Percentiles rank a stretch among this genome's conserved stretches.
phyloP scores from a whole-genome alignment of 176 grass and related monocot genomes.

The Typha latifolia region DNA sequence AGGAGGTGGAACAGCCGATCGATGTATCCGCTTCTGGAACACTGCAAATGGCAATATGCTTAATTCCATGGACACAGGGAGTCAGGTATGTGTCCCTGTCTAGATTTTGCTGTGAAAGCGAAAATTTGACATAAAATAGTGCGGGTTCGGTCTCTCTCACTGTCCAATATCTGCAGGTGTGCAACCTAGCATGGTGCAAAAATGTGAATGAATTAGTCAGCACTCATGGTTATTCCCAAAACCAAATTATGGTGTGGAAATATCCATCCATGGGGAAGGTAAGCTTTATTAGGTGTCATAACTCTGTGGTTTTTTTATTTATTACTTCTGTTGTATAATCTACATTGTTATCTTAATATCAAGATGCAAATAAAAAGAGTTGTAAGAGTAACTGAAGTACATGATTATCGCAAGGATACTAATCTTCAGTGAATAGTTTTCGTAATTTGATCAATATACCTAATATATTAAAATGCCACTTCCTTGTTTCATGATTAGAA shows the following conservation, averaged over 20 bases:
- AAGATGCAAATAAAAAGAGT: too few species aligned
- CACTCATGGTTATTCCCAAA: constrained; percentile 96
- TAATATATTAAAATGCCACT: too few species aligned
- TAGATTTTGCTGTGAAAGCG: not conserved
- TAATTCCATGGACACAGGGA: constrained; percentile 88
- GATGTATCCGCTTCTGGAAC: constrained; percentile 94
- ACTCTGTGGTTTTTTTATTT: not conserved
- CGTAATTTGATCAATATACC: too few species aligned
- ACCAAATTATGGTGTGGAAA: constrained; percentile 99
- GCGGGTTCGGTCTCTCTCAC: not conserved
- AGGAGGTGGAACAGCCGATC: constrained; percentile 89
- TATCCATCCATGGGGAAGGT: constrained; percentile 95
- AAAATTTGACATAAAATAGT: not conserved
- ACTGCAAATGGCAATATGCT: constrained; percentile 75
- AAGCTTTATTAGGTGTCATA: not conserved
- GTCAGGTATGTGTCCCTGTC: constrained; percentile 51
- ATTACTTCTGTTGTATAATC: not conserved
- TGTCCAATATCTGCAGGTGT: constrained; percentile 45
- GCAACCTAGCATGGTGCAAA: constrained; percentile 95
- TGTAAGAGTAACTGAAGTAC: too few species aligned
- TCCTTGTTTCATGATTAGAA: not conserved
- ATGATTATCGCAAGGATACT: too few species aligned
- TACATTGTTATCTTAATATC: too few species aligned
- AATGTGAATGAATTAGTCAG: constrained; percentile 93
- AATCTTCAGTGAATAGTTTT: too few species aligned